Percentiles rank a stretch among this genome's conserved stretches.
Evolutionary conservation across 805 yeast genomes (phyloP).

Genomic region (Deakozyma indianensis): DNA sequence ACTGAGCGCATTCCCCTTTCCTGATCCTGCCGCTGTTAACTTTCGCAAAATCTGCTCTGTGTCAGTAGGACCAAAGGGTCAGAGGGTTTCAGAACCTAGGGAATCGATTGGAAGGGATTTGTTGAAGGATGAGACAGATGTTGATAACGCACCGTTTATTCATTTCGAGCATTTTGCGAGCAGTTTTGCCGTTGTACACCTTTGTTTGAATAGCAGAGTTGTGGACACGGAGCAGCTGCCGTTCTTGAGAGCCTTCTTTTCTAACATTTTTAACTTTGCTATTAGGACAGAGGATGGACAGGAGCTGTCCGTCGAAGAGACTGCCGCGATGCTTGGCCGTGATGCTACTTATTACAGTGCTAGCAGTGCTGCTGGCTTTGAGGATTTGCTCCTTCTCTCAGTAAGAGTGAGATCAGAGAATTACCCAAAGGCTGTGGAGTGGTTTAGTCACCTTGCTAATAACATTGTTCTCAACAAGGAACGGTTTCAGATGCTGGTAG

Average conservation of each 20-base stretch:
- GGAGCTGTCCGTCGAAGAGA: slow-evolving; percentile 53
- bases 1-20: slow-evolving; percentile 46
- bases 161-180: slow-evolving; percentile 73
- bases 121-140: slow-evolving; percentile 16
- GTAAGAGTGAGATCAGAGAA: slow-evolving; percentile 48
- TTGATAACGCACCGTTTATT: slow-evolving; percentile 51
- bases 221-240: slow-evolving; percentile 43
- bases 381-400: slow-evolving; percentile 50
- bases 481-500: slow-evolving; percentile 52
- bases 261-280: slow-evolving; percentile 61
- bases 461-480: slow-evolving; percentile 57
- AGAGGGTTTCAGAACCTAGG: neutral
- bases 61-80: slow-evolving; percentile 34
- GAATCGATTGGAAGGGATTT: neutral
- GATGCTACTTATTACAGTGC: slow-evolving; percentile 50
- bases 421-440: slow-evolving; percentile 55
- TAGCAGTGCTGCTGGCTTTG: slow-evolving; percentile 44
- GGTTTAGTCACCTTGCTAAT: slow-evolving; percentile 58
- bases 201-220: slow-evolving; percentile 41
- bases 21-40: slow-evolving; percentile 59
- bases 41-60: slow-evolving; percentile 61
- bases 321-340: slow-evolving; percentile 54
- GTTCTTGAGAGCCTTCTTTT: slow-evolving; percentile 45
- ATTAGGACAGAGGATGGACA: slow-evolving; percentile 47
- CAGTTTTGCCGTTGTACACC: slow-evolving; percentile 56